A percentile compares a stretch with the other conserved stretches of the same genome.
phyloP scores from a whole-genome alignment of 768 basidiomycete genomes.

The Nidularia pulvinata region DNA sequence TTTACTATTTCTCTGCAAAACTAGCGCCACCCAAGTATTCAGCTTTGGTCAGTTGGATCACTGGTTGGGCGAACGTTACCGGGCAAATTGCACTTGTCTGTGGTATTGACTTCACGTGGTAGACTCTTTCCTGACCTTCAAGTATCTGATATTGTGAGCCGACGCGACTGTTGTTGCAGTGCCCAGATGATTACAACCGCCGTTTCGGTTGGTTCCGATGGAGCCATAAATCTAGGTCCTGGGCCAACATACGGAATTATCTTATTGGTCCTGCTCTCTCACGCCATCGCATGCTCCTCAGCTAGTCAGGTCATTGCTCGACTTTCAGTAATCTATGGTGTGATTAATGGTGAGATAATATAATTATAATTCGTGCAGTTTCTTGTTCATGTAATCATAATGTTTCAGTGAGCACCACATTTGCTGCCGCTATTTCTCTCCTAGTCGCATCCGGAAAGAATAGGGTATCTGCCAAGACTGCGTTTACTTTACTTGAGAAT shows the following conservation, averaged over 20 bases:
- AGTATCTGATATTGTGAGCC: too few relatives aligned
- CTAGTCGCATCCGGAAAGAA: slow-evolving; percentile 45
- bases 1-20: slow-evolving; percentile 81
- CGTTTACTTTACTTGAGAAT: slow-evolving; percentile 61
- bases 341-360: slow-evolving; percentile 44
- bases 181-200: slow-evolving; percentile 70
- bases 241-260: slow-evolving; percentile 61
- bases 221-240: slow-evolving; percentile 36
- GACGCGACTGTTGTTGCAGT: slow-evolving; percentile 1
- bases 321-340: slow-evolving; percentile 55
- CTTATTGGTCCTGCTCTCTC: slow-evolving; percentile 48
- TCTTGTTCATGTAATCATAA: neutral
- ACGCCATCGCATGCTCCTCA: slow-evolving; percentile 59
- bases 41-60: slow-evolving; percentile 66
- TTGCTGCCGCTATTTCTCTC: neutral
- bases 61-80: slow-evolving; percentile 42
- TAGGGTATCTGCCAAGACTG: slow-evolving; percentile 53
- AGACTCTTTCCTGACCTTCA: neutral
- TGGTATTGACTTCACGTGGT: slow-evolving; percentile 61
- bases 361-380: neutral
- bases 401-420: neutral
- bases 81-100: slow-evolving; percentile 53
- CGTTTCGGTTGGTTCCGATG: slow-evolving; percentile 53
- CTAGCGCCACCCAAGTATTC: slow-evolving; percentile 63
- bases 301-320: slow-evolving; percentile 54